phyloP scores from a whole-genome alignment of 495 filamentous ascomycete genomes.

The Darksidea phi region DNA sequence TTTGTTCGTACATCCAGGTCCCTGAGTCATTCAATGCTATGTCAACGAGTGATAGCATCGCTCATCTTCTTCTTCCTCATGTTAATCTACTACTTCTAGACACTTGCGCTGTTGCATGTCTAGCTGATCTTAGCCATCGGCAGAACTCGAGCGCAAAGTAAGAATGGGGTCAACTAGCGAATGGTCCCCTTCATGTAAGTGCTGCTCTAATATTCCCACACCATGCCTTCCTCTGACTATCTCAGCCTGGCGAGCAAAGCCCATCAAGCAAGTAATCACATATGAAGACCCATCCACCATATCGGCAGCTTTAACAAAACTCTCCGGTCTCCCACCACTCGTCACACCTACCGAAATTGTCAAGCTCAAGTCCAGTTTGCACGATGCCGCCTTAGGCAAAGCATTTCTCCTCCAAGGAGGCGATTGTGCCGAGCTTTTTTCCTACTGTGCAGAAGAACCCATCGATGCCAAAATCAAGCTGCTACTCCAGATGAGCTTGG shows the following conservation, averaged over 20 bases:
- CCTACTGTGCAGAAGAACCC: constrained; percentile 82
- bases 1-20: too few species aligned
- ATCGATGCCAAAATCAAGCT: constrained; percentile 97
- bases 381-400: constrained; percentile 86
- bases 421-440: constrained; percentile 95
- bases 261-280: constrained; percentile 84
- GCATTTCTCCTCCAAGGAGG: constrained; percentile 95
- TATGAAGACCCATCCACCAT: constrained; percentile 70
- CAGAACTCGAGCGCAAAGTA: background rate
- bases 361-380: constrained; percentile 70
- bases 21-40: too few species aligned
- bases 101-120: background rate
- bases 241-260: constrained; percentile 81
- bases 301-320: constrained; percentile 63
- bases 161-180: background rate
- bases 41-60: too few species aligned
- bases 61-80: too few species aligned
- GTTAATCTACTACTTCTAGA: too few species aligned
- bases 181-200: constrained; percentile 38
- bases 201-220: too few species aligned
- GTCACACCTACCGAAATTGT: constrained; percentile 84
- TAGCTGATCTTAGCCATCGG: background rate
- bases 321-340: constrained; percentile 78
- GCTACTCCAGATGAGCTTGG: constrained; percentile 90
- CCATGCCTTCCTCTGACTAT: constrained; percentile 12